phyloP scores from a whole-genome alignment of 768 basidiomycete species.

The Boletus eberwhitei region DNA sequence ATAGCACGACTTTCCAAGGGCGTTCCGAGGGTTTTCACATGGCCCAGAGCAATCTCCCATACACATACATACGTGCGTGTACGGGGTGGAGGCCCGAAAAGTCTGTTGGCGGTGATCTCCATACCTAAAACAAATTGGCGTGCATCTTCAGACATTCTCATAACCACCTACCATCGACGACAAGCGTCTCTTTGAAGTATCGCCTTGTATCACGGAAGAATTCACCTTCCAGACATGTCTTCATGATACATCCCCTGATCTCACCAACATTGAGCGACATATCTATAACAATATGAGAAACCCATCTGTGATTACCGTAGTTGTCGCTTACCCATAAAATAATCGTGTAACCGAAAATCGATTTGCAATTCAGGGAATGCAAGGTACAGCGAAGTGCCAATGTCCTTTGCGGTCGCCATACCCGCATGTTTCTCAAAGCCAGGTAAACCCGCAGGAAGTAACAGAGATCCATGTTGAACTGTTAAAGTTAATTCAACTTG shows the following conservation, averaged over 20 bases:
- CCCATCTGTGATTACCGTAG: background rate
- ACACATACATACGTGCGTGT: slow-evolving; percentile 87
- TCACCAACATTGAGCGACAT: slow-evolving; percentile 73
- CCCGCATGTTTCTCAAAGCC: slow-evolving; percentile 46
- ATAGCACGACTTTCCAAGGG: slow-evolving; percentile 52
- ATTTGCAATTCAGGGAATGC: slow-evolving; percentile 68
- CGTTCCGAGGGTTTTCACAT: slow-evolving; percentile 53
- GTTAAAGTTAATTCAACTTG: slow-evolving; percentile 65
- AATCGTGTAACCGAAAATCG: slow-evolving; percentile 77
- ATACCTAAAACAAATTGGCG: slow-evolving; percentile 45
- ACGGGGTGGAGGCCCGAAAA: slow-evolving; percentile 86
- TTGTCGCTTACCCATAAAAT: slow-evolving; percentile 70
- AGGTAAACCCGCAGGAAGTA: slow-evolving; percentile 66
- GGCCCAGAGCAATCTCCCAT: slow-evolving; percentile 83
- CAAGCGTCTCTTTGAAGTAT: slow-evolving; percentile 34
- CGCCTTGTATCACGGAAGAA: slow-evolving; percentile 24
- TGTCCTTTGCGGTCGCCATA: slow-evolving; percentile 31
- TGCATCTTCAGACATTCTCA: background rate
- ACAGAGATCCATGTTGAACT: slow-evolving; percentile 49
- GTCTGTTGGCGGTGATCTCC: slow-evolving; percentile 75
- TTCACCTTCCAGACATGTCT: slow-evolving; percentile 44
- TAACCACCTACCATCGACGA: slow-evolving; percentile 46
- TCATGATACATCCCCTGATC: slow-evolving; percentile 49
- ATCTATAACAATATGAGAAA: slow-evolving; percentile 43
- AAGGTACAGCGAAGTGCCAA: slow-evolving; percentile 56